Percentiles rank a stretch among this genome's conserved stretches.
phyloP scores from a whole-genome alignment of 371 early-diverging fungal species.

The Lichtheimia ramosa region DNA sequence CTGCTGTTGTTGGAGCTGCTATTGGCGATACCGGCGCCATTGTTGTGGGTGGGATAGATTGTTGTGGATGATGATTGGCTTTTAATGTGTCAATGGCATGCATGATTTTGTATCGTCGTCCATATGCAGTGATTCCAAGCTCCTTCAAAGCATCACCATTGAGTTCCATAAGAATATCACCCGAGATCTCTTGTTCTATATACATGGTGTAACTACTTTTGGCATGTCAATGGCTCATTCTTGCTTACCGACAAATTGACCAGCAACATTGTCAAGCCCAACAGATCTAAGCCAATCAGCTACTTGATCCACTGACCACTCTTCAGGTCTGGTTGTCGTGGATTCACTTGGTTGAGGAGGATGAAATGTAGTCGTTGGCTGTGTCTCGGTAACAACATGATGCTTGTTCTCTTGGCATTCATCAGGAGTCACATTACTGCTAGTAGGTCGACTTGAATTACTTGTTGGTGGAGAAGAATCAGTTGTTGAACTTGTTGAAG shows the following conservation, averaged over 20 bases:
- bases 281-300: conserved; percentile 56
- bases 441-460: background rate
- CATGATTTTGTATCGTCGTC: conserved; percentile 68
- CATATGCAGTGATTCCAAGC: conserved; percentile 64
- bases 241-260: conserved; percentile 57
- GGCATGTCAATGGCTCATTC: background rate
- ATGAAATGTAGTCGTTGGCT: conserved; percentile 4
- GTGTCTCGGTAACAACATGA: background rate
- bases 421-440: background rate
- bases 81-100: conserved; percentile 49
- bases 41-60: background rate
- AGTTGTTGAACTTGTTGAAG: conserved; percentile 8
- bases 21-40: background rate
- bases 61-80: background rate
- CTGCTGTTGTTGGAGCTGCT: background rate
- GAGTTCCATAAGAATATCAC: conserved; percentile 63
- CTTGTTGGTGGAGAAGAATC: conserved; percentile 11
- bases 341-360: conserved; percentile 9
- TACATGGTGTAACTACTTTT: background rate
- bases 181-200: conserved; percentile 68
- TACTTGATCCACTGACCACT: conserved; percentile 63
- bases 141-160: conserved; percentile 67
- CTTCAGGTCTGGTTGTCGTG: conserved; percentile 21
- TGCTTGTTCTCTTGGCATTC: background rate
- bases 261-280: conserved; percentile 53